Percentiles rank a stretch among this genome's conserved stretches.
Evolutionary conservation across 1,284 basidiomycete genomes (phyloP).

Genomic region (Cryptococcus wingfieldii): DNA sequence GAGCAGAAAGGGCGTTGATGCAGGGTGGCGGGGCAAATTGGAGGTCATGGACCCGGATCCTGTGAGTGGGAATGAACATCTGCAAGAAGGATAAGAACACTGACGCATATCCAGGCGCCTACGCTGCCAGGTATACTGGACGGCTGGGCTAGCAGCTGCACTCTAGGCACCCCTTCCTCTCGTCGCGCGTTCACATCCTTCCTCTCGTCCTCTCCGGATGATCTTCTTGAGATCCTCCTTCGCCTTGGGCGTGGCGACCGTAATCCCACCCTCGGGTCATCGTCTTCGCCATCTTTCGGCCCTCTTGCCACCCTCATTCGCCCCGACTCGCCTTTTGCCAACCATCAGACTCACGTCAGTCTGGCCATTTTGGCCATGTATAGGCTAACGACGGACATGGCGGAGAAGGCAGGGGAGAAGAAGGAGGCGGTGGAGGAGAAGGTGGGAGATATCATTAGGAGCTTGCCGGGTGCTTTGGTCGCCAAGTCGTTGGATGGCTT

Average conservation of each 20-base stretch:
- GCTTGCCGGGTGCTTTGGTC: slow-evolving; percentile 74
- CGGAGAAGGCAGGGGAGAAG: slow-evolving; percentile 64
- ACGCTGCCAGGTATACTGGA: slow-evolving; percentile 86
- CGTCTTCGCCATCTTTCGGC: slow-evolving; percentile 53
- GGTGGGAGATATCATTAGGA: slow-evolving; percentile 81
- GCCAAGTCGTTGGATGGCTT: slow-evolving; percentile 86
- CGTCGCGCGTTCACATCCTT: slow-evolving; percentile 81
- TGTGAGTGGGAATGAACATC: slow-evolving; percentile 54
- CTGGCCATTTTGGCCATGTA: slow-evolving; percentile 87
- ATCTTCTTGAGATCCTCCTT: slow-evolving; percentile 85
- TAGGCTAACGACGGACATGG: slow-evolving; percentile 74
- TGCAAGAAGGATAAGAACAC: not conserved
- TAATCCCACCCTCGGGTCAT: slow-evolving; percentile 62
- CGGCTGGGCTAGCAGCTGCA: slow-evolving; percentile 76
- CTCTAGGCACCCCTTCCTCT: slow-evolving; percentile 66
- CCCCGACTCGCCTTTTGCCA: slow-evolving; percentile 69
- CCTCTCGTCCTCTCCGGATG: slow-evolving; percentile 69
- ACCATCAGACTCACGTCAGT: slow-evolving; percentile 87
- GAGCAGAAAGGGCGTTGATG: slow-evolving; percentile 53
- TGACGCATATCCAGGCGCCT: slow-evolving; percentile 60
- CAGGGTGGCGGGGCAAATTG: slow-evolving; percentile 88
- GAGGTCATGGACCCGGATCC: slow-evolving; percentile 90
- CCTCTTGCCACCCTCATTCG: slow-evolving; percentile 58
- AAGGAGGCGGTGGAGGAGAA: slow-evolving; percentile 68
- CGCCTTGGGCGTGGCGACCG: slow-evolving; percentile 83